phyloP scores from a whole-genome alignment of 2,329 filamentous ascomycete species.

The Fusarium sp. region DNA sequence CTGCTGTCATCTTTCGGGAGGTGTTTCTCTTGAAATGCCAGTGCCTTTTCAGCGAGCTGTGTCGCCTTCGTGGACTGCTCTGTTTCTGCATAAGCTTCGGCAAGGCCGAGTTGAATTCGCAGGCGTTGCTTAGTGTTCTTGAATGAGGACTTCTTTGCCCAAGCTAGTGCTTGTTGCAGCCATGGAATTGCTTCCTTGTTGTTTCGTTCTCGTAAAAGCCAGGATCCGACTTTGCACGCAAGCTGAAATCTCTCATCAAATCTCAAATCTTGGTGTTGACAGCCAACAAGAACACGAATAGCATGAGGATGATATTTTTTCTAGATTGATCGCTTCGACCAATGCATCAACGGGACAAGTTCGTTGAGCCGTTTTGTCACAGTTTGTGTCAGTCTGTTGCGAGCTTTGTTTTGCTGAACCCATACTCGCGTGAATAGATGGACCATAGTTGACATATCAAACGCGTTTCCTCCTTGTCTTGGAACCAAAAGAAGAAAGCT shows the following conservation, averaged over 20 bases:
- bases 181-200: neutral
- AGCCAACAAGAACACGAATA: too few relatives aligned
- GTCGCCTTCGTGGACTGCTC: neutral
- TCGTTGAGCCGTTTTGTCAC: too few relatives aligned
- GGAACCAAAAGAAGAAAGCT: too few relatives aligned
- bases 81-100: neutral
- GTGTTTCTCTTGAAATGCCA: rapidly evolving
- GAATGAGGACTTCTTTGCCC: neutral
- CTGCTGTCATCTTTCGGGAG: neutral
- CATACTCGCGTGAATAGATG: too few relatives aligned
- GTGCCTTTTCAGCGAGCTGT: rapidly evolving
- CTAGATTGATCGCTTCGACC: too few relatives aligned
- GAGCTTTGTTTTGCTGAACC: too few relatives aligned
- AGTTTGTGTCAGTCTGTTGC: too few relatives aligned
- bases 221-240: neutral
- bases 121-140: neutral
- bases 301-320: too few relatives aligned
- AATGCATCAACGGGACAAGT: too few relatives aligned
- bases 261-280: neutral
- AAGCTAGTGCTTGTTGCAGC: neutral
- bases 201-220: neutral
- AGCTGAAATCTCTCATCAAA: neutral
- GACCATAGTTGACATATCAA: too few relatives aligned
- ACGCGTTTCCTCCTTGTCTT: too few relatives aligned
- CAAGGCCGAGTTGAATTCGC: neutral